A percentile compares a stretch with the other conserved stretches of the same genome.
phyloP scores from a whole-genome alignment of 2,329 filamentous ascomycete genomes.

The Didymella sp. region DNA sequence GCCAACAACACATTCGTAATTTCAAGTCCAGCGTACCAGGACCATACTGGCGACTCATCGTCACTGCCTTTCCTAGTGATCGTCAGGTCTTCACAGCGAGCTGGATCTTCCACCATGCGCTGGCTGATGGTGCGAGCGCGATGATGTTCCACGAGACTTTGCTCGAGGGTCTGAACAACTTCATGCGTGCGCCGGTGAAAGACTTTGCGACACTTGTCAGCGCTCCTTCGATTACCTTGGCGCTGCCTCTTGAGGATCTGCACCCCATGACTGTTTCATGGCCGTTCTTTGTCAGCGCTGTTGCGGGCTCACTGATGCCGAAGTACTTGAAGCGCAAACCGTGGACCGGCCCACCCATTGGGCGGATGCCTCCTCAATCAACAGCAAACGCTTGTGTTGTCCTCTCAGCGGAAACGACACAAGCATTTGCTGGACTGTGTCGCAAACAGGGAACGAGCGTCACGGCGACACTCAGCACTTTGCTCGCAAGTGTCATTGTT shows the following conservation, averaged over 20 bases:
- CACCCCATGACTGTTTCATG: conserved; percentile 51
- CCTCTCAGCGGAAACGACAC: conserved; percentile 42
- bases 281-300: conserved; percentile 42
- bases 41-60: conserved; percentile 56
- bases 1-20: conserved; percentile 51
- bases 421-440: conserved; percentile 42
- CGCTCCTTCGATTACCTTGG: conserved; percentile 34
- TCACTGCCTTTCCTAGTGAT: conserved; percentile 27
- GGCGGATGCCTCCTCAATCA: neutral
- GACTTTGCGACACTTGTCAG: conserved; percentile 11
- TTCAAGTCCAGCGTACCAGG: conserved; percentile 41
- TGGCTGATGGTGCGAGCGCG: conserved; percentile 57
- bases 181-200: neutral
- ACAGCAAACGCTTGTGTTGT: conserved; percentile 36
- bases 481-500: conserved; percentile 48
- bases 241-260: conserved; percentile 52
- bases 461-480: conserved; percentile 51
- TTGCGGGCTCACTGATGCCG: conserved; percentile 45
- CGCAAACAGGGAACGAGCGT: conserved; percentile 51
- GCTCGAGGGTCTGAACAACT: conserved; percentile 43
- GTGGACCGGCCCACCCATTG: neutral
- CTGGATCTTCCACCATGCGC: conserved; percentile 58
- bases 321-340: neutral
- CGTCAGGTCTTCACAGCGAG: conserved; percentile 49
- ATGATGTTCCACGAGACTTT: conserved; percentile 56